Conservation (phyloP, 495 filamentous ascomycete genomes). For the Cairneyella variabilis region DNA sequence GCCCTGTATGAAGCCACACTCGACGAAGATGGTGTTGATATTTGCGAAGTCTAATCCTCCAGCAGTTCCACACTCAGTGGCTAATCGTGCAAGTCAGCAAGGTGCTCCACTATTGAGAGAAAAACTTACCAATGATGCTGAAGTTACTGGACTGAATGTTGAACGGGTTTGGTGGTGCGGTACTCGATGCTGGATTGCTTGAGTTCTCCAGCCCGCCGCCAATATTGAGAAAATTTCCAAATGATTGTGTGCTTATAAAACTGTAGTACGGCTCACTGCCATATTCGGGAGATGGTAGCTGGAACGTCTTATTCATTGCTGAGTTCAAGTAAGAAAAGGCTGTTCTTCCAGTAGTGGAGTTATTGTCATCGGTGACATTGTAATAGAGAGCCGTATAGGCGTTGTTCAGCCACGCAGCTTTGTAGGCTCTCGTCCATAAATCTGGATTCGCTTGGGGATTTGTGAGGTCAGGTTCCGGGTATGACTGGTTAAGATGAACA, state of each 20-base stretch:
- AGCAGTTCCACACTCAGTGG: conserved; percentile 25
- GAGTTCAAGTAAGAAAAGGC: conserved; percentile 36
- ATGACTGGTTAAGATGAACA: conserved; percentile 26
- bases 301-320: conserved; percentile 26
- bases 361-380: conserved; percentile 4
- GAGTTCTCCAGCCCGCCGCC: background rate
- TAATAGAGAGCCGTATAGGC: conserved; percentile 6
- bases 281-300: conserved; percentile 1
- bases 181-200: too few species aligned
- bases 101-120: background rate
- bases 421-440: conserved; percentile 34
- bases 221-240: conserved; percentile 2
- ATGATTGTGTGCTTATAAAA: background rate
- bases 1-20: conserved; percentile 37
- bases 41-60: conserved; percentile 31
- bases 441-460: conserved; percentile 29
- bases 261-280: background rate
- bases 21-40: conserved; percentile 34
- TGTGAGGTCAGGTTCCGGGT: conserved; percentile 20
- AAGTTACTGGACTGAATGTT: conserved; percentile 30
- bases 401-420: conserved; percentile 41
- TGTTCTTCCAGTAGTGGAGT: conserved; percentile 1
- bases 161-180: background rate
- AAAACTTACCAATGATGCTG: conserved; percentile 25
- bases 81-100: conserved; percentile 14